Percentiles rank a stretch among this genome's conserved stretches.
Evolutionary conservation across 352 stramenopile species (phyloP).

Genomic region (Globisporangium takayamanum): DNA sequence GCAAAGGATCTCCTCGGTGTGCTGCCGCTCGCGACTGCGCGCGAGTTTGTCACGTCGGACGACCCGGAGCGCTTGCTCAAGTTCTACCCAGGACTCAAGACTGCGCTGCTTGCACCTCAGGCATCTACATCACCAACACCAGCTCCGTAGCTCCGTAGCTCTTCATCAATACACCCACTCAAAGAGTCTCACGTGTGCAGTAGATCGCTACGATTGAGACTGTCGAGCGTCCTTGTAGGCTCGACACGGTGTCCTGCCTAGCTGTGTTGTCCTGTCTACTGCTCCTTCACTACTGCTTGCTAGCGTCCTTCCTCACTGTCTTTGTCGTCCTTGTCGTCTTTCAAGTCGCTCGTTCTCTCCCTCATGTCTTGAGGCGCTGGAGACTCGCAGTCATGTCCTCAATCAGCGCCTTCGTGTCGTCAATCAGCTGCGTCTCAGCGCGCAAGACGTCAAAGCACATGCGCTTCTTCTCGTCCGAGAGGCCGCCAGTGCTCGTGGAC

Average conservation of each 20-base stretch:
- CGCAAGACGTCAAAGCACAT: conserved; percentile 80
- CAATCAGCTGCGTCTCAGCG: conserved; percentile 77
- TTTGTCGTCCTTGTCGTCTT: too few relatives aligned
- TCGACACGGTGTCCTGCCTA: too few relatives aligned
- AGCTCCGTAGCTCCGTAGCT: not conserved
- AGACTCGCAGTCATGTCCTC: conserved; percentile 56
- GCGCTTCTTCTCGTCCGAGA: conserved; percentile 71
- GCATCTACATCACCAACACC: too few relatives aligned
- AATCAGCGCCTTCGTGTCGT: conserved; percentile 65
- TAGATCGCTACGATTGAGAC: too few relatives aligned
- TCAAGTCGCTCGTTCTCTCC: not conserved
- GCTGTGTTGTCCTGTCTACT: too few relatives aligned
- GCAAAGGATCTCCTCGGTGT: conserved; percentile 23
- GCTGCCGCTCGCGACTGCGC: conserved; percentile 12
- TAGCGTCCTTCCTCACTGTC: too few relatives aligned
- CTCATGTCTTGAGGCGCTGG: conserved; percentile 29
- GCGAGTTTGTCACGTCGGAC: conserved; percentile 21
- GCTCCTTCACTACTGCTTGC: too few relatives aligned
- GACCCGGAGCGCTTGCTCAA: conserved; percentile 24
- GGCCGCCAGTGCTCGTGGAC: conserved; percentile 5
- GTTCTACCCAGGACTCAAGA: conserved; percentile 23
- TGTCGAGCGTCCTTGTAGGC: too few relatives aligned
- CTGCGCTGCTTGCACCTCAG: conserved; percentile 11
- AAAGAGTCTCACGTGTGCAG: too few relatives aligned
- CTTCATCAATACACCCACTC: too few relatives aligned